Evolutionary conservation across 1,139 yeast genomes (phyloP).

Genomic region (Kodamaea ohmeri): DNA sequence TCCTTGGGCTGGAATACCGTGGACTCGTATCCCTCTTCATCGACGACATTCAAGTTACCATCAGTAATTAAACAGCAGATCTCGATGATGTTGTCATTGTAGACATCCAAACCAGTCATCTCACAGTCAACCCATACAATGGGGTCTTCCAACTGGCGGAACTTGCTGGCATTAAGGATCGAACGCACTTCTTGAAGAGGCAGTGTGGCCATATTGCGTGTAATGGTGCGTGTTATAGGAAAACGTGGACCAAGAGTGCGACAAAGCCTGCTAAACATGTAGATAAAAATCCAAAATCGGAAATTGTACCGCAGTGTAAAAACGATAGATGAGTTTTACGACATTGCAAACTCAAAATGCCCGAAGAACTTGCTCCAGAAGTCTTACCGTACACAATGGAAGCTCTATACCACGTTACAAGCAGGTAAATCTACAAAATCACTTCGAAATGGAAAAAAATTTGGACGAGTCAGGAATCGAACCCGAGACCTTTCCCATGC

Average conservation of each 20-base stretch:
- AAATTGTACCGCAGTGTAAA: too few species aligned
- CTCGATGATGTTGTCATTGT: slow-evolving; percentile 76
- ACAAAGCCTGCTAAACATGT: not conserved
- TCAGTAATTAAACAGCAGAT: slow-evolving; percentile 90
- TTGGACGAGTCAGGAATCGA: slow-evolving; percentile 89
- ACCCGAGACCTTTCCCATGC: slow-evolving; percentile 91
- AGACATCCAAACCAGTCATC: slow-evolving; percentile 90
- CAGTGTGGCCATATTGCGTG: slow-evolving; percentile 2
- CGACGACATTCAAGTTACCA: slow-evolving; percentile 66
- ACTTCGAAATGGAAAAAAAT: slow-evolving; percentile 17
- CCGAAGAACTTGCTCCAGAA: too few species aligned
- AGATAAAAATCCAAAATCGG: too few species aligned
- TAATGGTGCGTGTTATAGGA: not conserved
- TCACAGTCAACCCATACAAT: slow-evolving; percentile 81
- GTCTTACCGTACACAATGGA: too few species aligned
- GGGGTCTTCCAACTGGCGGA: slow-evolving; percentile 4
- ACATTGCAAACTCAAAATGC: too few species aligned
- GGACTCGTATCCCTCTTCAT: slow-evolving; percentile 70
- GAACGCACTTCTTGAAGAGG: not conserved
- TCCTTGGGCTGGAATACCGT: slow-evolving; percentile 69
- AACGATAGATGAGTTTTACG: too few species aligned
- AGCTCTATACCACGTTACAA: too few species aligned
- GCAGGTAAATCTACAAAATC: not conserved
- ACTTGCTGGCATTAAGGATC: not conserved
- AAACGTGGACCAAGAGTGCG: too few species aligned